phyloP scores from a whole-genome alignment of 2,329 filamentous ascomycete genomes.

The Epichloe festucae region DNA sequence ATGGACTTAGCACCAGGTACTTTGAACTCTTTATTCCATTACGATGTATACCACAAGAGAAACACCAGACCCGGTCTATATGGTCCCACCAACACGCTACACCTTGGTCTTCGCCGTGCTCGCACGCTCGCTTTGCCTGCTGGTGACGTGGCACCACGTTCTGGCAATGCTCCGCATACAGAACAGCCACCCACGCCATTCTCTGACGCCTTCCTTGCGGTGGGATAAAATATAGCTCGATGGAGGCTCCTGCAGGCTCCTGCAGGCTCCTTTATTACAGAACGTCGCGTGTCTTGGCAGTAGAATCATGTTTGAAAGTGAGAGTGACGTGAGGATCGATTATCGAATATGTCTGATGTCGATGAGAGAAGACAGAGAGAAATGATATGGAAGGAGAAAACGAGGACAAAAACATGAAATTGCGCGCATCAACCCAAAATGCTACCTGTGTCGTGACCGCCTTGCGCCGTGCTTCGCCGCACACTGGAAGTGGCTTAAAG shows the following conservation, averaged over 20 bases:
- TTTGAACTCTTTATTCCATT: slow-evolving; percentile 20
- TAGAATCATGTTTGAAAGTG: not conserved
- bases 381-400: slow-evolving; percentile 12
- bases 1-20: not conserved
- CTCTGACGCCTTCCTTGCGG: not conserved
- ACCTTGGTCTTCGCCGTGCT: slow-evolving; percentile 1
- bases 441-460: slow-evolving; percentile 23
- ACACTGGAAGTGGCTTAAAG: slow-evolving; percentile 21
- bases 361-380: slow-evolving; percentile 10
- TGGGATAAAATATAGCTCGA: not conserved
- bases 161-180: slow-evolving; percentile 1
- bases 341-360: not conserved
- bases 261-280: slow-evolving; percentile 2
- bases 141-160: not conserved
- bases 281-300: not conserved
- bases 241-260: not conserved
- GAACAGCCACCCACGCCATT: not conserved
- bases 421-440: slow-evolving; percentile 16
- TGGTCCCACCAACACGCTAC: slow-evolving; percentile 5
- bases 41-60: slow-evolving; percentile 19
- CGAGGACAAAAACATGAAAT: slow-evolving; percentile 19
- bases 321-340: not conserved
- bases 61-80: slow-evolving; percentile 17
- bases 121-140: slow-evolving; percentile 3
- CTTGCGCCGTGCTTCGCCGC: slow-evolving; percentile 27